phyloP scores from a whole-genome alignment of 495 filamentous ascomycete species.

The Letharia lupina region DNA sequence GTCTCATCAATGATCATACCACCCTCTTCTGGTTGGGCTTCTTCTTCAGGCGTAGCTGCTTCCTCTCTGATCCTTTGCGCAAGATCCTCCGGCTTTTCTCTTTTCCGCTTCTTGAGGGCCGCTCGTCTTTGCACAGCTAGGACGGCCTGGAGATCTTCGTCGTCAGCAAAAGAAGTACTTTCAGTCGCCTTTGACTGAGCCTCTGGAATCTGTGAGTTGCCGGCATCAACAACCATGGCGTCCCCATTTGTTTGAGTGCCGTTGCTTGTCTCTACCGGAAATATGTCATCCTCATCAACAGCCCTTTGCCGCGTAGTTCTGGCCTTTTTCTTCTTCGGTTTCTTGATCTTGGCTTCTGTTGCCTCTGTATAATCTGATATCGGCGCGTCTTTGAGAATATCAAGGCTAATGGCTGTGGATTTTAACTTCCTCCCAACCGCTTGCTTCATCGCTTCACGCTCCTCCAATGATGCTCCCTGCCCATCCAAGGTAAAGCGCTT shows the following conservation, averaged over 20 bases:
- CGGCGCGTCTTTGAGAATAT: conserved; percentile 57
- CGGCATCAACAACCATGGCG: conserved; percentile 72
- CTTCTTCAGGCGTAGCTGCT: conserved; percentile 40
- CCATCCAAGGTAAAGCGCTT: conserved; percentile 83
- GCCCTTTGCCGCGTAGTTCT: conserved; percentile 63
- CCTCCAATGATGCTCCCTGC: conserved; percentile 57
- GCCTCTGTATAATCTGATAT: conserved; percentile 81
- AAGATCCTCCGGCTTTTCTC: conserved; percentile 71
- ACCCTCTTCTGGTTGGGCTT: conserved; percentile 48
- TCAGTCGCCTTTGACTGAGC: conserved; percentile 28
- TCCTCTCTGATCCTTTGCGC: conserved; percentile 76
- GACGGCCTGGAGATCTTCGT: conserved; percentile 84
- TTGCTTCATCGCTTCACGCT: conserved; percentile 49
- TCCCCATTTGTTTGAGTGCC: conserved; percentile 34
- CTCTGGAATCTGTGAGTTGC: conserved; percentile 25
- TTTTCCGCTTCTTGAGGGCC: conserved; percentile 86
- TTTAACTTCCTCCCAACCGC: conserved; percentile 53
- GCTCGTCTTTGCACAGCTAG: conserved; percentile 70
- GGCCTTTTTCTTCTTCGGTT: conserved; percentile 87
- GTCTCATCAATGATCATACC: conserved; percentile 91
- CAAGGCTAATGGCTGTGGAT: conserved; percentile 64
- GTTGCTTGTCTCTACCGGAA: conserved; percentile 41
- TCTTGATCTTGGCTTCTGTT: conserved; percentile 79
- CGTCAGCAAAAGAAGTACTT: conserved; percentile 69
- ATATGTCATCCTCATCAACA: conserved; percentile 66